Conservation (phyloP, 2,329 filamentous ascomycete species). For the Pseudocercospora fuligena region DNA sequence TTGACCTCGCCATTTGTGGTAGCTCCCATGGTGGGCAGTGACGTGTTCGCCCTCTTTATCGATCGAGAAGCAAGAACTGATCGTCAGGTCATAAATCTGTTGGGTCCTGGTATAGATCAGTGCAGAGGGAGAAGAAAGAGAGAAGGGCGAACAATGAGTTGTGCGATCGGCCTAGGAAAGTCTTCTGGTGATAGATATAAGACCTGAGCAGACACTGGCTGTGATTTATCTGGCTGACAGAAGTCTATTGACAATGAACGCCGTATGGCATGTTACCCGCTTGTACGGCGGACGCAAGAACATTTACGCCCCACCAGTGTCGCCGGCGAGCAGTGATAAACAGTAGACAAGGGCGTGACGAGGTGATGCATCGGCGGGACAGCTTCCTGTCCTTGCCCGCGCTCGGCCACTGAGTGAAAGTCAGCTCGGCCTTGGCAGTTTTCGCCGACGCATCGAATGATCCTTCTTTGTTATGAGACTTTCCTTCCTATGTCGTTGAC, state of each 20-base stretch:
- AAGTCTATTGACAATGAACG: background rate
- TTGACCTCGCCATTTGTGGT: constrained; percentile 18
- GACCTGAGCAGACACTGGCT: background rate
- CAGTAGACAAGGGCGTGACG: background rate
- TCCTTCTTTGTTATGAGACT: background rate
- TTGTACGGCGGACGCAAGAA: background rate
- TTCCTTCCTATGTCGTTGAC: background rate
- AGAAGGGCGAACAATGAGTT: background rate
- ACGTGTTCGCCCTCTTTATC: background rate
- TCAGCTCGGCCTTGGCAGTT: constrained; percentile 1
- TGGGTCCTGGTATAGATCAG: background rate
- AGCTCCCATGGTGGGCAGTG: constrained; percentile 21
- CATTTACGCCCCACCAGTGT: background rate
- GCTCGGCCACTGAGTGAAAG: background rate
- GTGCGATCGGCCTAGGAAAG: background rate
- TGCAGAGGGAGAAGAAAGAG: background rate
- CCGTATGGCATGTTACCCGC: background rate
- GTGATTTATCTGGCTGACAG: background rate
- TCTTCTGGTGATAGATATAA: background rate
- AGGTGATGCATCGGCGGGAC: background rate
- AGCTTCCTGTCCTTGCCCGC: background rate
- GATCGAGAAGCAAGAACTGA: background rate
- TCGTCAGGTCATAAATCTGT: background rate
- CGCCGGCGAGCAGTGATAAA: background rate
- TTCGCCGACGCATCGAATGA: background rate